Base-by-base conservation (phyloP, 1,139 yeast species). In the Kodamaea derodonti region DNA sequence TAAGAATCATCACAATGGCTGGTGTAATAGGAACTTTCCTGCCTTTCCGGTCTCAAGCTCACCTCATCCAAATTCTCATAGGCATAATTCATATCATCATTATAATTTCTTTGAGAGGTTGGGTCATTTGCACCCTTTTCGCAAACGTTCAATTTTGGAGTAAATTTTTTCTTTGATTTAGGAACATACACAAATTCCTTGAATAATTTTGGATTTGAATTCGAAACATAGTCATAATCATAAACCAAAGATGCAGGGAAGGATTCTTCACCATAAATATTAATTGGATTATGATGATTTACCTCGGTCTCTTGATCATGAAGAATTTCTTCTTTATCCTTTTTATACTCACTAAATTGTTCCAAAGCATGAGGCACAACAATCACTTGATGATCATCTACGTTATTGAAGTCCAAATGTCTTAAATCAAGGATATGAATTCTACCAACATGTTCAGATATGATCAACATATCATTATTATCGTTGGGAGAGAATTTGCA, bases 401-500 rank as follows among this genome's bases (percentile, higher is more conserved):
- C 46, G 25, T 39, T 39, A 3, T 34, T 34, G 4, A 26, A 25
- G 42, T 69, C 65, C 48, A 79, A 73, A 48, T 81, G 77, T 39
- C 95, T 71, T 30, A 87, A 69, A 55, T 88, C 96, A 17, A 88
- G 66, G 34, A 87, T 65, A 59, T 88, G 97, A 3, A 88, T 85
- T 36, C 95, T 65, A 1, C 95, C 95, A 39, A 80, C 84, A 50
- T 88, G 95, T 54, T 88, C 97, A 35, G 85, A 75, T 2, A 88
- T 67, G 36, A 84, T 77, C 46, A 88, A 64, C 40, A 87, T 58
- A 56, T 88, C 95, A 48, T 82, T 88, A 17, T 82, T 68, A 11
- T 84, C 83, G 31, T 77, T 70, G 1, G 49, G 50, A 11, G 90
- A 73, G 49, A 85, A 86, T 75, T 78, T 78, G 52, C 90, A 70